Evolutionary conservation across 2,329 filamentous ascomycete genomes (phyloP), one percentile per base, ranked within the genome.

Genomic region (Sphaerulina vaccinii): DNA sequence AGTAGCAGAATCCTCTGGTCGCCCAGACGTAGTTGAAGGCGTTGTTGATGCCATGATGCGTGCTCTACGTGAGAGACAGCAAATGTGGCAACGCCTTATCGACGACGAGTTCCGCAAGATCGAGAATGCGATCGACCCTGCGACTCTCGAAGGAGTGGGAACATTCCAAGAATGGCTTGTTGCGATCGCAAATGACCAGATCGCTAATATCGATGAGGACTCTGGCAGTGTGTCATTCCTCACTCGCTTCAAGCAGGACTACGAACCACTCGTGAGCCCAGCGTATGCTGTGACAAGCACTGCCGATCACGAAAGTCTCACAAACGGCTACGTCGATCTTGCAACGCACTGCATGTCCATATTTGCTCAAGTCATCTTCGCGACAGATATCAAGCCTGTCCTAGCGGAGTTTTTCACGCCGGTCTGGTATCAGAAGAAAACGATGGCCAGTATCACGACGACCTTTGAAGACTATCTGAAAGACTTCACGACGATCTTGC

Each of bases 161-260:
- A 70, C 78, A 16, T 69, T 85, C 37, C 82, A 85, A 66, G 93
- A 99, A 73, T 99, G 92, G 90, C 85, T 99, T 50, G 85, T 99
- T 47, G 91, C 93, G 39, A 90, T 95, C 51, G 93, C 95, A 62
- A 99, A 99, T 73, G 93, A 99, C 73, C 93, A 99, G 71, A 97
- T 99, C 68, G 91, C 91, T 51, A 96, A 90, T 71, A 96, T 99
- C 65, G 93, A 97, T 70, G 95, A 97, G 49, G 69, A 70, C 32
- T 86, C 89, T 55, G 83, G 82, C 54, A 84, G 86, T 24, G 76
- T 87, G 21, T 88, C 87, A 23, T 96, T 96, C 73, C 80, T 97
- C 43, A 86, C 88, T 3, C 86, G 86, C 64, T 96, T 96, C 81
- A 84, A 84, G 62, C 83, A 85, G 62, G 89, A 93, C 65, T 87